Percentiles rank a stretch among this genome's conserved stretches.
Conservation (phyloP, 805 yeast species). For the Starmerella vaccinii region DNA sequence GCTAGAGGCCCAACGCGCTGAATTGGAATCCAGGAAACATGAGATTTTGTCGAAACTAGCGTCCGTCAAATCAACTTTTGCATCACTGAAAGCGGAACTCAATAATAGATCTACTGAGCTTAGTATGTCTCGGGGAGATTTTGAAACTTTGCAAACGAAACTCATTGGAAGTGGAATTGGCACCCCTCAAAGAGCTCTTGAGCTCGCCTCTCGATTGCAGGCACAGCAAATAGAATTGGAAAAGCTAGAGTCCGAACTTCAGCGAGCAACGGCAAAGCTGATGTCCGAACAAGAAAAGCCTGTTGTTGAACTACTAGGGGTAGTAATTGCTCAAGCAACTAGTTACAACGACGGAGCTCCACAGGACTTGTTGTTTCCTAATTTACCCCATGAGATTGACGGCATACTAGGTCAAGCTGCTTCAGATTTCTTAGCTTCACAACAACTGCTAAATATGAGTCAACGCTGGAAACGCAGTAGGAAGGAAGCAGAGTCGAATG, state of each 20-base stretch:
- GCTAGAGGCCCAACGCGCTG: background rate
- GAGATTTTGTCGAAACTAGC: background rate
- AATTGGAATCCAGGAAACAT: background rate
- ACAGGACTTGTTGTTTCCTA: background rate
- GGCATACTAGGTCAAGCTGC: background rate
- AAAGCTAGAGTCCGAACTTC: background rate
- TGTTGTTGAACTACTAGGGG: background rate
- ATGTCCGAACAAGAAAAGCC: background rate
- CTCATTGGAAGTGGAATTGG: conserved; percentile 1
- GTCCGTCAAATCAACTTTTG: background rate
- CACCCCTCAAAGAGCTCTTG: background rate
- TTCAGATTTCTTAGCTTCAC: background rate
- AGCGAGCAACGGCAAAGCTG: background rate
- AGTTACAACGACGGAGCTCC: background rate
- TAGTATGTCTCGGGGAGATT: background rate
- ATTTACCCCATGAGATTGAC: background rate
- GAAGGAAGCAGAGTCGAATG: background rate
- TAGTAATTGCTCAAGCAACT: background rate
- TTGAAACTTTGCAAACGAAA: background rate
- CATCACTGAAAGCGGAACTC: background rate
- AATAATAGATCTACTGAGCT: background rate
- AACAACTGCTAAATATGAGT: background rate
- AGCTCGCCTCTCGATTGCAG: background rate
- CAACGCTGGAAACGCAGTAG: background rate
- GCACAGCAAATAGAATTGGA: background rate